Conservation (phyloP, 257 asterid species). For the Nicotiana tomentosiformis region DNA sequence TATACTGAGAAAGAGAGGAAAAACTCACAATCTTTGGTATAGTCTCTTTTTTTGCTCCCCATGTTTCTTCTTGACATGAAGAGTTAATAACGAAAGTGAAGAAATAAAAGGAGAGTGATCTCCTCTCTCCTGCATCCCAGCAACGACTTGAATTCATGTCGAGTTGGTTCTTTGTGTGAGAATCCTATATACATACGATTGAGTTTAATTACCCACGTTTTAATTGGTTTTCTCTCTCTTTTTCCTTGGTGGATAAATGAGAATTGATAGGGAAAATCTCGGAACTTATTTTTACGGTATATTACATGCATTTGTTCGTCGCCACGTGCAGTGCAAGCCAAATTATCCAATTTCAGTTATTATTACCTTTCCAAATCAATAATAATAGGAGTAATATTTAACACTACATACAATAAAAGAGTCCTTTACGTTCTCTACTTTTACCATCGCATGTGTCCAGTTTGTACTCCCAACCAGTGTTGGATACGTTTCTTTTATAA, state of each 20-base stretch:
- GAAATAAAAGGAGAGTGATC: not conserved
- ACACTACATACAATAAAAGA: not conserved
- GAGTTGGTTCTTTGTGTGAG: not conserved
- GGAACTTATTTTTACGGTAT: not conserved
- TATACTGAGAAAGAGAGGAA: not conserved
- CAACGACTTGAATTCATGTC: not conserved
- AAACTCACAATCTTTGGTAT: not conserved
- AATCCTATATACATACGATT: not conserved
- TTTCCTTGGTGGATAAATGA: not conserved
- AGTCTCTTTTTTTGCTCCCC: not conserved
- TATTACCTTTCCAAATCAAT: too few species aligned
- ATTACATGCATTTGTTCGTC: not conserved
- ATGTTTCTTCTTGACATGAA: not conserved
- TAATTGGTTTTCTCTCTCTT: too few species aligned
- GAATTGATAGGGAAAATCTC: not conserved
- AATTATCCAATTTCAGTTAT: not conserved
- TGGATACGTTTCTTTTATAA: not conserved
- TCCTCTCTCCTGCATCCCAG: constrained; percentile 4
- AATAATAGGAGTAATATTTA: not conserved
- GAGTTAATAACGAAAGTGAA: not conserved
- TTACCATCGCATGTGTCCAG: not conserved
- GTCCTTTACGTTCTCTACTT: not conserved
- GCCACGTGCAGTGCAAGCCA: not conserved
- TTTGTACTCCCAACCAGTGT: not conserved
- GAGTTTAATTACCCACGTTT: too few species aligned